Base-by-base conservation (phyloP, 768 basidiomycete genomes). In the Hirschioporus abietinus region DNA sequence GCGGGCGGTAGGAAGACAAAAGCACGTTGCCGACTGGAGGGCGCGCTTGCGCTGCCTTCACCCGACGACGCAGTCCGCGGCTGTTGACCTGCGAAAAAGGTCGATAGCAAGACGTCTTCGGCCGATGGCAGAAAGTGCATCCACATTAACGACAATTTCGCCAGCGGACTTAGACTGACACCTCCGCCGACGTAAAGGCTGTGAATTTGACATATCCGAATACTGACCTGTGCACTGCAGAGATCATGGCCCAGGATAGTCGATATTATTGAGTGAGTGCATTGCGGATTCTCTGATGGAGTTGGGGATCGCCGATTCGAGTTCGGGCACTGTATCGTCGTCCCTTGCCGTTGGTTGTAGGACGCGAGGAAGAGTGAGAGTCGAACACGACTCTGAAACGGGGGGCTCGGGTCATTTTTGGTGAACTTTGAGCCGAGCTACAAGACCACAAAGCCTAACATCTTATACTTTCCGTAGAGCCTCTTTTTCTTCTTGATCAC, bases 301-400 rank as follows among this genome's bases (percentile, higher is more conserved):
- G 42, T 10, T 52, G 42, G 42, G 42, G 42, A 52, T 52, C 42
- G 42, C 42, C 42, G 42, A 52, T 52, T 52, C 1, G 42, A 15
- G 42, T 3, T 5, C 42, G 42, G 42, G 20, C 1, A 52, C 42
- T 52, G 42, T 52, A 52, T 6, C 42, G 12, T 52, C 42, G 42
- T 52, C 42, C 42, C 42, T 62, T 74, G 71, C 24, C 72, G 73
- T 42, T 70, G 74, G 34, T 68, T 71, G 68, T 73, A 74, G 76
- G 64, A 92, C 86, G 65, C 89, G 88, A 30, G 92, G 88, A 76
- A 93, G 92, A 63, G 90, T 92, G 58, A 93, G 80, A 4, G 79
- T 86, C 75, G 84, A 87, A 26, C 85, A 87, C 0, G 86, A 83
- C n/a, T n/a, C n/a, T 1, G 84, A 81, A 52, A 52, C 42, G 42